Conservation (phyloP, 2,329 filamentous ascomycete species). For the Hymenoscyphus salicellus region DNA sequence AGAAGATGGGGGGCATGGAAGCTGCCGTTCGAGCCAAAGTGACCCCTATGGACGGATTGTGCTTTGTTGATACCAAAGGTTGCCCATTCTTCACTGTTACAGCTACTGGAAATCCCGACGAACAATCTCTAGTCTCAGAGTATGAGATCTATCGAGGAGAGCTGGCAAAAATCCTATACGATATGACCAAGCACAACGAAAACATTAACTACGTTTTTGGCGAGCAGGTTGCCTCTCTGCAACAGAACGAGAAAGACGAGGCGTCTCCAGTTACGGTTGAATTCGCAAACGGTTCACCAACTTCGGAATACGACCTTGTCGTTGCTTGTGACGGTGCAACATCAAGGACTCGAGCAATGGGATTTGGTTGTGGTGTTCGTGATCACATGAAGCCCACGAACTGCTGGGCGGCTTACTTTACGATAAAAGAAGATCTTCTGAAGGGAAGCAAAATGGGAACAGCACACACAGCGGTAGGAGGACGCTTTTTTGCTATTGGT, state of each 20-base stretch:
- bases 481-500: slow-evolving; percentile 14
- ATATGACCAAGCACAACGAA: slow-evolving; percentile 1
- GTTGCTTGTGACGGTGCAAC: slow-evolving; percentile 14
- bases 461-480: slow-evolving; percentile 11
- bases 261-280: slow-evolving; percentile 4
- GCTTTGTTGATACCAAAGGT: slow-evolving; percentile 42
- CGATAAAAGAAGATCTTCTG: slow-evolving; percentile 13
- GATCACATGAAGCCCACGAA: slow-evolving; percentile 13
- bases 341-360: slow-evolving; percentile 10
- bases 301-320: slow-evolving; percentile 7
- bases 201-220: slow-evolving; percentile 6
- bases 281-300: slow-evolving; percentile 5
- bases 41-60: slow-evolving; percentile 46
- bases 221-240: slow-evolving; percentile 4
- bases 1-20: slow-evolving; percentile 49
- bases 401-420: slow-evolving; percentile 10
- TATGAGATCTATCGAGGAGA: slow-evolving; percentile 12
- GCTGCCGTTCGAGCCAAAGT: slow-evolving; percentile 40
- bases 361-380: slow-evolving; percentile 1
- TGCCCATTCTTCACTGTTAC: background rate
- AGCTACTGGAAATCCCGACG: slow-evolving; percentile 6
- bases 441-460: slow-evolving; percentile 13
- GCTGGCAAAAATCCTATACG: slow-evolving; percentile 11
- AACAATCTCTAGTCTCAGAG: slow-evolving; percentile 13
- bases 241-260: slow-evolving; percentile 7